Evolutionary conservation across 2,329 filamentous ascomycete genomes (phyloP).

Genomic region (Coniochaeta sp.): DNA sequence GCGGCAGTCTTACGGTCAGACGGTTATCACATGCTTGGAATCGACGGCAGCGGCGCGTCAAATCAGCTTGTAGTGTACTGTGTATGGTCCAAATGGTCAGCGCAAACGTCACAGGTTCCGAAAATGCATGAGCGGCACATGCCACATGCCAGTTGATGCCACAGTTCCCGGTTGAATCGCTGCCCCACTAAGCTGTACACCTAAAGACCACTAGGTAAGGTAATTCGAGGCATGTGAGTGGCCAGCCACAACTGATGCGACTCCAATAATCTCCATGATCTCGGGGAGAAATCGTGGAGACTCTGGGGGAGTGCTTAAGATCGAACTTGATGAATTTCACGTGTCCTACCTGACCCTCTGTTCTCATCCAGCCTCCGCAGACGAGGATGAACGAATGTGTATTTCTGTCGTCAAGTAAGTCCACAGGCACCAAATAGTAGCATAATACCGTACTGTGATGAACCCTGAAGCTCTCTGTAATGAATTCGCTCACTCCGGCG

Average conservation of each 20-base stretch:
- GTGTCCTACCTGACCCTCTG: background rate
- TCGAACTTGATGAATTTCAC: background rate
- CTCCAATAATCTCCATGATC: background rate
- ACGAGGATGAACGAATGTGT: background rate
- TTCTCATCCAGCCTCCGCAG: background rate
- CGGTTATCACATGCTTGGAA: background rate
- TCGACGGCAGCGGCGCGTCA: background rate
- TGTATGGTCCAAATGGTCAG: background rate
- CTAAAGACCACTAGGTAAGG: background rate
- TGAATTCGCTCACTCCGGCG: too few species aligned
- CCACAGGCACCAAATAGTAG: too few species aligned
- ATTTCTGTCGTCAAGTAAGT: background rate
- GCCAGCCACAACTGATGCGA: background rate
- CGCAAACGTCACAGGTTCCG: background rate
- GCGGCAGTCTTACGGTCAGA: background rate
- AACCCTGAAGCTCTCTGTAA: too few species aligned
- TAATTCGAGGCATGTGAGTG: slow-evolving; percentile 3
- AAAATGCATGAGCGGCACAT: slow-evolving; percentile 2
- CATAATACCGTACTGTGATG: too few species aligned
- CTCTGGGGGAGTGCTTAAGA: background rate
- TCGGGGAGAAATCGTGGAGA: background rate
- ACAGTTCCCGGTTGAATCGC: background rate
- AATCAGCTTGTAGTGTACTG: too few species aligned
- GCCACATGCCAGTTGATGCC: background rate
- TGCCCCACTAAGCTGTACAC: background rate